phyloP scores from a whole-genome alignment of 176 grass and related monocot genomes.

The Rhynchospora pubera region DNA sequence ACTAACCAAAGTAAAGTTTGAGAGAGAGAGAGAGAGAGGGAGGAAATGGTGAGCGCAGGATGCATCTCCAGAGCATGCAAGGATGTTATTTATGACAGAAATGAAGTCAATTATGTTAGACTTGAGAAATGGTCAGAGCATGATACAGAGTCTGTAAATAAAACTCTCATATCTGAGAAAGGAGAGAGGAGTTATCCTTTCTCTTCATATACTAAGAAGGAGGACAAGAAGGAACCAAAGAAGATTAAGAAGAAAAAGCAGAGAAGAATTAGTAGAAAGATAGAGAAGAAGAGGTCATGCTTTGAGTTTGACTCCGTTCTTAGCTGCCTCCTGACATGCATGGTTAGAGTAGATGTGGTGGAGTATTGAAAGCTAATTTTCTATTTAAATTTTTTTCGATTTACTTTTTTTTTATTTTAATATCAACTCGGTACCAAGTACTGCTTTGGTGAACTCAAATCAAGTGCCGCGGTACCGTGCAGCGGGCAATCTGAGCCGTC shows the following conservation, averaged over 20 bases:
- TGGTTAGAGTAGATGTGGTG: constrained; percentile 5
- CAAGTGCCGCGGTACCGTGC: no score
- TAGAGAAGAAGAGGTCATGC: background rate
- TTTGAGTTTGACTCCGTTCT: constrained; percentile 8
- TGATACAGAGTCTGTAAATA: background rate
- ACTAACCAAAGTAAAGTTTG: background rate
- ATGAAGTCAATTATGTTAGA: background rate
- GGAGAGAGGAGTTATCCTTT: background rate
- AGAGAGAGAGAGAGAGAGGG: background rate
- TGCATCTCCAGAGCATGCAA: constrained; percentile 5
- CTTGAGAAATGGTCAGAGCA: background rate
- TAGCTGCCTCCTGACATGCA: constrained; percentile 4
- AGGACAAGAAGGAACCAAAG: background rate
- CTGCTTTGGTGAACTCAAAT: no score
- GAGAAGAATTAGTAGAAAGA: background rate
- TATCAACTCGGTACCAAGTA: background rate
- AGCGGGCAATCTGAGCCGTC: no score
- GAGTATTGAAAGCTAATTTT: background rate
- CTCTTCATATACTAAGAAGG: background rate
- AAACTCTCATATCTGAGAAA: background rate
- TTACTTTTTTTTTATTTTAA: background rate
- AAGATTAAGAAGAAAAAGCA: background rate
- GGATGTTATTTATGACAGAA: background rate
- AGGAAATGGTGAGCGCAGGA: constrained; percentile 5
- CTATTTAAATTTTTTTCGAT: background rate